Conservation (phyloP, 164 flowering plant genomes). For the Vitis amurensis region DNA sequence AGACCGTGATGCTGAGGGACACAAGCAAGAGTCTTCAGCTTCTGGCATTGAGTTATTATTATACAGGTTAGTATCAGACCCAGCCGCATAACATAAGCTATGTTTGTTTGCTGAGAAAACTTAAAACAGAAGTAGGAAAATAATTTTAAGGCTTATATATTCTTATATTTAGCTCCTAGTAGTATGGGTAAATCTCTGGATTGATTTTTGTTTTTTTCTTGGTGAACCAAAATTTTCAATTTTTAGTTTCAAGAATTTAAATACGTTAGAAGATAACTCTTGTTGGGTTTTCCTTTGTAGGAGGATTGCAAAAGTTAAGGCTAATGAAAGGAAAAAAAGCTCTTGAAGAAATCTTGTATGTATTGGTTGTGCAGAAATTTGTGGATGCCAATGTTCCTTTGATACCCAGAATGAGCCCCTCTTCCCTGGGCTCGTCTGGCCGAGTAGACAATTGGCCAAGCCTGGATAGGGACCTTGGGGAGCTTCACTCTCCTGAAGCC, state of each 20-base stretch:
- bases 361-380: conserved; percentile 86
- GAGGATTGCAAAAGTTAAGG: conserved; percentile 95
- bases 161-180: no score
- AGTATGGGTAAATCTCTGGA: no score
- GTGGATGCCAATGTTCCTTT: conserved; percentile 82
- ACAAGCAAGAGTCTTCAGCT: conserved; percentile 62
- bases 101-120: neutral
- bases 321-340: conserved; percentile 78
- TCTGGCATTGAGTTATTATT: conserved; percentile 76
- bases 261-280: no score
- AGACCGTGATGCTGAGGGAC: conserved; percentile 64
- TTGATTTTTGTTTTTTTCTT: no score
- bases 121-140: no score
- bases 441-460: conserved; percentile 70
- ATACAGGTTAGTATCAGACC: conserved; percentile 59
- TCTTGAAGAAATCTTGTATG: conserved; percentile 85
- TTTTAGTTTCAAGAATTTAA: no score
- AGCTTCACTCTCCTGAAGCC: conserved; percentile 83
- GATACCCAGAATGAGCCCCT: conserved; percentile 51
- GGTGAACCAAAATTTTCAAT: no score
- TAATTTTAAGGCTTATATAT: no score
- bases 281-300: conserved; percentile 25
- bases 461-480: conserved; percentile 61
- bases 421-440: conserved; percentile 49
- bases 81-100: no score